Percentiles rank a stretch among this genome's conserved stretches.
These are phyloP conservation scores for Capsicum chinense DNA, from an alignment of 257 asterid species.

Conservation along the genomic window DNA sequence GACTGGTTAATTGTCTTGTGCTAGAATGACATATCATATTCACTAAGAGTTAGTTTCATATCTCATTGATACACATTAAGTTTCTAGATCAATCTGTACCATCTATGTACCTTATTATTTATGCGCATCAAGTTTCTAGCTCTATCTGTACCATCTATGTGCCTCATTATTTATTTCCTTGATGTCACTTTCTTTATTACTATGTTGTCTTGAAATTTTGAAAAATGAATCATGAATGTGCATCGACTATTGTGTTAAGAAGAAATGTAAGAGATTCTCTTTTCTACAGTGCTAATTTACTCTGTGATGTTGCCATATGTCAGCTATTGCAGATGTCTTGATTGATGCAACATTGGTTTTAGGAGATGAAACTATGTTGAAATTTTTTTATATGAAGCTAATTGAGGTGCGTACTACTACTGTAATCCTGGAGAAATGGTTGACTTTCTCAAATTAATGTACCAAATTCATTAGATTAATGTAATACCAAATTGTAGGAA, in stretches of 20 bases:
- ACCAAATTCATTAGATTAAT: too few species aligned
- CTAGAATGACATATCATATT: background rate
- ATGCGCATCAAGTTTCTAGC: background rate
- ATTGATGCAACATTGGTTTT: too few species aligned
- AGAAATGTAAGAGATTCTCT: background rate
- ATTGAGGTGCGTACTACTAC: too few species aligned
- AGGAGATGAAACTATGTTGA: too few species aligned
- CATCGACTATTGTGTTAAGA: background rate
- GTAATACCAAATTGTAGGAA: too few species aligned
- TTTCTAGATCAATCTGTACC: constrained; percentile 10
- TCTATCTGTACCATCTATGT: background rate
- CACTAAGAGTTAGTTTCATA: background rate
- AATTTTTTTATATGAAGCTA: too few species aligned
- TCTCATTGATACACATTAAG: background rate
- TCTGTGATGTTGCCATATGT: constrained; percentile 28
- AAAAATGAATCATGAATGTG: background rate
- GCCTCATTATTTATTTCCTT: too few species aligned
- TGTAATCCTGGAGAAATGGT: too few species aligned
- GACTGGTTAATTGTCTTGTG: too few species aligned
- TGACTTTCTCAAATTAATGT: too few species aligned
- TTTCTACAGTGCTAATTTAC: constrained; percentile 34
- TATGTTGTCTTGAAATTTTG: background rate
- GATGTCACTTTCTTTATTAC: background rate
- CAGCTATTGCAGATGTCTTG: too few species aligned
- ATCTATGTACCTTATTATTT: constrained; percentile 7